Conservation (phyloP, 495 filamentous ascomycete genomes). For the Pyrenula massariospora region DNA sequence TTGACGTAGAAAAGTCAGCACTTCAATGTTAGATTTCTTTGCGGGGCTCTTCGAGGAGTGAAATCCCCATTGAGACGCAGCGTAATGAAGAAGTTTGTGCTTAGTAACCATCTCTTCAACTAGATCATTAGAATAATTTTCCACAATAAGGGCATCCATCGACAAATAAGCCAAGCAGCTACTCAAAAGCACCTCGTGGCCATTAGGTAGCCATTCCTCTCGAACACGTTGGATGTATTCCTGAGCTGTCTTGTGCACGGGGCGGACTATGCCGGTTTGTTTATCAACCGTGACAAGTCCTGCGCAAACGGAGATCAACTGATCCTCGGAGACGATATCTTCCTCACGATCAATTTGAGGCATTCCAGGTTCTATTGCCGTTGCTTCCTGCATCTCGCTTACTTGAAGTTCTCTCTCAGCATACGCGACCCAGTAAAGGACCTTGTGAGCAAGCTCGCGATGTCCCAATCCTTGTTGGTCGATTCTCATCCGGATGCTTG, state of each 20-base stretch:
- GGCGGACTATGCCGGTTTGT: constrained; percentile 13
- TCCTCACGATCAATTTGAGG: no score
- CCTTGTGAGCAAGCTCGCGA: constrained; percentile 18
- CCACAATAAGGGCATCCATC: not conserved
- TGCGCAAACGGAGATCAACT: constrained; percentile 10
- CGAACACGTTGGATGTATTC: constrained; percentile 13
- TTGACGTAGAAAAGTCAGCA: no score
- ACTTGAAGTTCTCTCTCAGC: constrained; percentile 5
- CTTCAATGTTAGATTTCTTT: no score
- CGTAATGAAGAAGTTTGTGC: no score
- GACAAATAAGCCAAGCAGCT: constrained; percentile 12
- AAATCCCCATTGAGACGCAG: no score
- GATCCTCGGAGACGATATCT: constrained; percentile 1
- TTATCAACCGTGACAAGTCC: constrained; percentile 19
- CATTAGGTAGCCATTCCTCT: constrained; percentile 1
- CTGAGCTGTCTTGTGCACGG: constrained; percentile 18
- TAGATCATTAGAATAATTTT: no score
- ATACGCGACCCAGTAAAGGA: constrained; percentile 6
- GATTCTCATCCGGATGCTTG: not conserved
- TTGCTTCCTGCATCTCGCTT: constrained; percentile 7
- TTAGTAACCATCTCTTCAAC: not conserved
- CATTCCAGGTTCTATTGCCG: constrained; percentile 4
- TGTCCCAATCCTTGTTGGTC: not conserved
- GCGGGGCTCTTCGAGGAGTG: no score
- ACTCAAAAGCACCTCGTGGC: constrained; percentile 6